These are phyloP conservation scores for Blastobotrys niveus DNA, from an alignment of 1,139 yeast species.

Conservation along the genomic window DNA sequence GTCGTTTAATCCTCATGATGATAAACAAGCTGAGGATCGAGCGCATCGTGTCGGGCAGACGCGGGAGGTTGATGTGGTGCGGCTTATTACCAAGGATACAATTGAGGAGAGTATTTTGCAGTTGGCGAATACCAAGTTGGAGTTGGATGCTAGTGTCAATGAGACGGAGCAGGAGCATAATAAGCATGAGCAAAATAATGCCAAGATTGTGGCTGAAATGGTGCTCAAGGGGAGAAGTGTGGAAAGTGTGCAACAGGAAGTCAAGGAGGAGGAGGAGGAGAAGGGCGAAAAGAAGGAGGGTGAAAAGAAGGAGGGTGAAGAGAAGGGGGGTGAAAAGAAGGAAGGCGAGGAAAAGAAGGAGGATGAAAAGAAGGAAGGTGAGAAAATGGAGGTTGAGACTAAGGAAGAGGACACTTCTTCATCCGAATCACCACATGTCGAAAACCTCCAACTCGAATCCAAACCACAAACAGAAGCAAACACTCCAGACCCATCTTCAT, in stretches of 20 bases:
- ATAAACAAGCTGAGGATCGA: conserved; percentile 96
- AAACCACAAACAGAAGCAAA: background rate
- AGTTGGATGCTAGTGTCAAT: conserved; percentile 63
- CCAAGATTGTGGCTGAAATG: conserved; percentile 45
- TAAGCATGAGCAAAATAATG: conserved; percentile 51
- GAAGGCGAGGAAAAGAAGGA: too few relatives aligned
- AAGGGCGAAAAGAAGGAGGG: too few relatives aligned
- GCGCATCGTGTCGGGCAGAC: conserved; percentile 98
- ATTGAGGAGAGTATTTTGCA: conserved; percentile 86
- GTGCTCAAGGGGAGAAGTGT: conserved; percentile 29
- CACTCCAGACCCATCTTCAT: background rate
- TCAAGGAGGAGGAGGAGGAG: too few relatives aligned
- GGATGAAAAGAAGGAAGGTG: too few relatives aligned
- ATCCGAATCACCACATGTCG: background rate
- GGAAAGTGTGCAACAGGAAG: too few relatives aligned
- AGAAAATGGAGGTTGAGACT: too few relatives aligned
- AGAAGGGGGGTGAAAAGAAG: too few relatives aligned
- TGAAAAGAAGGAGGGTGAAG: background rate
- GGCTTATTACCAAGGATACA: conserved; percentile 67
- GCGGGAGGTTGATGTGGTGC: conserved; percentile 72
- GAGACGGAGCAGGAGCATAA: conserved; percentile 37
- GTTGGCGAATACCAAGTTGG: conserved; percentile 85
- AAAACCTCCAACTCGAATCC: background rate
- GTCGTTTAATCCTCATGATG: conserved; percentile 96
- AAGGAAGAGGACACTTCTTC: background rate